These are phyloP conservation scores for Ophiostoma sp. DNA, from an alignment of 2,329 filamentous ascomycete genomes.

Conservation along the genomic window DNA sequence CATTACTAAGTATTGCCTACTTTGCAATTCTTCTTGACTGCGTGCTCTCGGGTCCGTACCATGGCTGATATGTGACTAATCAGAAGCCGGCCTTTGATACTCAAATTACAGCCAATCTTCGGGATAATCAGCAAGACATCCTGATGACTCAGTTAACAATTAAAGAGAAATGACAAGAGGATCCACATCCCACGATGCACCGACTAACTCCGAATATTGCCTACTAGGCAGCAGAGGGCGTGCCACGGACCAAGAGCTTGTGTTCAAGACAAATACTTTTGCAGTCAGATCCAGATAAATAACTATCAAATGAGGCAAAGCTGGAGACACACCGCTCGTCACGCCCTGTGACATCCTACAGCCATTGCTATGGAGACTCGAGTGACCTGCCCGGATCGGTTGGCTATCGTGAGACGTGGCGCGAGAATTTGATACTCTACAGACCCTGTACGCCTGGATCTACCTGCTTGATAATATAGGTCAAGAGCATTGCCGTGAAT, in stretches of 20 bases:
- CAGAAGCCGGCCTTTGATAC: too few species aligned
- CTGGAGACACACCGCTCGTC: background rate
- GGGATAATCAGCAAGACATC: too few species aligned
- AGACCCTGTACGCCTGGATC: too few species aligned
- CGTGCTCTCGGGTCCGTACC: too few species aligned
- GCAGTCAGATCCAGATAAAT: too few species aligned
- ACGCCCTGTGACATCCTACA: background rate
- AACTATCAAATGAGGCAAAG: too few species aligned
- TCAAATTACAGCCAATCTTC: too few species aligned
- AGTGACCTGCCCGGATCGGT: background rate
- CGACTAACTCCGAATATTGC: background rate
- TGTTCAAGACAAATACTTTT: background rate
- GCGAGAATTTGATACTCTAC: background rate
- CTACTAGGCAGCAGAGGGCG: constrained; percentile 7
- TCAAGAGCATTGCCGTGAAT: background rate
- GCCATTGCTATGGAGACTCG: background rate
- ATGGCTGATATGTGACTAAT: too few species aligned
- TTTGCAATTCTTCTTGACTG: too few species aligned
- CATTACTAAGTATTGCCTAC: too few species aligned
- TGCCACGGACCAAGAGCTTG: too few species aligned
- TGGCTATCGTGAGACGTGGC: background rate
- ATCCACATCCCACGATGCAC: background rate
- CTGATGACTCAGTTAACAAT: background rate
- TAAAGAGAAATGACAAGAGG: background rate
- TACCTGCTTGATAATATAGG: background rate